phyloP scores from a whole-genome alignment of 2,329 filamentous ascomycete genomes.

The Xylariaceae sp. region DNA sequence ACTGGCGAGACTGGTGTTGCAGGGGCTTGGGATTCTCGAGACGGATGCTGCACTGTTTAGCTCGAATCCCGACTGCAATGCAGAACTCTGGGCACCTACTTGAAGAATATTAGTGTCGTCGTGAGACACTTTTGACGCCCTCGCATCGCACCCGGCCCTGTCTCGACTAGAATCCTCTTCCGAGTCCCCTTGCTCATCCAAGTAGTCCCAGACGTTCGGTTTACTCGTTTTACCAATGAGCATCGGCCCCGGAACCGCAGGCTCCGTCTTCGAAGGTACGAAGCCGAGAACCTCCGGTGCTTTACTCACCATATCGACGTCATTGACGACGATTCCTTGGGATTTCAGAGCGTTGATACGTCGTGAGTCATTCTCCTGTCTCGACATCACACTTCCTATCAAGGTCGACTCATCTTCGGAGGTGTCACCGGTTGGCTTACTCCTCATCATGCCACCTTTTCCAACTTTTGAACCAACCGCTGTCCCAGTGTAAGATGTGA shows the following conservation, averaged over 20 bases:
- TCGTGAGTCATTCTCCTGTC: constrained; percentile 1
- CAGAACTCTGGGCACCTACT: neutral
- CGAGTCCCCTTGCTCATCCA: neutral
- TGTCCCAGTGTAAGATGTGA: too few relatives aligned
- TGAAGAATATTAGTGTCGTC: neutral
- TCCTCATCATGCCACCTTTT: too few relatives aligned
- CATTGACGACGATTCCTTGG: constrained; percentile 7
- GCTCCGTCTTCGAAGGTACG: neutral
- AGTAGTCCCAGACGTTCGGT: neutral
- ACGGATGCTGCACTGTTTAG: neutral
- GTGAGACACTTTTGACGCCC: neutral
- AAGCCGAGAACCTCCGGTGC: constrained; percentile 1
- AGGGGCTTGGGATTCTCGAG: neutral
- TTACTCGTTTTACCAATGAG: neutral
- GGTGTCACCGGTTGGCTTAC: too few relatives aligned
- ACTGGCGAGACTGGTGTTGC: neutral
- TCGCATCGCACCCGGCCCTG: neutral
- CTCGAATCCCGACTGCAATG: neutral
- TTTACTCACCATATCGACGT: neutral
- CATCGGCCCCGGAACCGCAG: too few relatives aligned
- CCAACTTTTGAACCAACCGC: too few relatives aligned
- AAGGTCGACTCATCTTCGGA: neutral
- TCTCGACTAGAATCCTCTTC: neutral
- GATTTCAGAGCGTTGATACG: constrained; percentile 2
- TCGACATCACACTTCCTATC: neutral